Evolutionary conservation across 2,329 filamentous ascomycete genomes (phyloP).

Genomic region (Epichloe sylvatica): DNA sequence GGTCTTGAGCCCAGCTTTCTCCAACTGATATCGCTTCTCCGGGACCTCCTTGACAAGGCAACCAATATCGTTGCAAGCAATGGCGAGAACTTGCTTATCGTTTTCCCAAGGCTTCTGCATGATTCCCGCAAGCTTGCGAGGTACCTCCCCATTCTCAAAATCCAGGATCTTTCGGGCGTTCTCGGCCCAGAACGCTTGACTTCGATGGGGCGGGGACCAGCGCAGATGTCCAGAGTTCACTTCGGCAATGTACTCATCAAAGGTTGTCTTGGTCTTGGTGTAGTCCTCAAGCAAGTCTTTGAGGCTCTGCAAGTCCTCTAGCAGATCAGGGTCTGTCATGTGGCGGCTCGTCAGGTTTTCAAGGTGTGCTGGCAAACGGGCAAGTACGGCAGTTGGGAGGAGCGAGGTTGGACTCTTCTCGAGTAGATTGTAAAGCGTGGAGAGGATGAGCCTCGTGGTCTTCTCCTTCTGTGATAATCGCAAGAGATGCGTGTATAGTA

Average conservation of each 20-base stretch:
- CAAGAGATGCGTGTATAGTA: conserved; percentile 83
- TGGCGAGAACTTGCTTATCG: conserved; percentile 78
- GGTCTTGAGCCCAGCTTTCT: conserved; percentile 72
- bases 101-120: conserved; percentile 60
- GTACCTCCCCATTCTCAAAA: conserved; percentile 63
- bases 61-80: conserved; percentile 88
- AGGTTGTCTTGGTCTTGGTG: conserved; percentile 57
- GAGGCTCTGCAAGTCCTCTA: conserved; percentile 46
- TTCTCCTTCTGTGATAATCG: conserved; percentile 94
- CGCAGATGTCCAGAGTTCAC: conserved; percentile 74
- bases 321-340: conserved; percentile 49
- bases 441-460: conserved; percentile 80
- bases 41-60: conserved; percentile 78
- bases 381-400: conserved; percentile 75
- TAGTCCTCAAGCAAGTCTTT: conserved; percentile 53
- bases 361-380: conserved; percentile 58
- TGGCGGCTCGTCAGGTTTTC: conserved; percentile 49
- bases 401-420: conserved; percentile 53
- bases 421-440: conserved; percentile 79
- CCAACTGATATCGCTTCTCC: conserved; percentile 64
- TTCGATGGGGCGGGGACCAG: conserved; percentile 86
- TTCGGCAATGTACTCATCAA: conserved; percentile 83
- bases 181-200: conserved; percentile 77
- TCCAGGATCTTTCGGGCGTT: conserved; percentile 82
- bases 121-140: conserved; percentile 73